phyloP scores from a whole-genome alignment of 2,329 filamentous ascomycete genomes.

The Trematosphaeria pertusa region DNA sequence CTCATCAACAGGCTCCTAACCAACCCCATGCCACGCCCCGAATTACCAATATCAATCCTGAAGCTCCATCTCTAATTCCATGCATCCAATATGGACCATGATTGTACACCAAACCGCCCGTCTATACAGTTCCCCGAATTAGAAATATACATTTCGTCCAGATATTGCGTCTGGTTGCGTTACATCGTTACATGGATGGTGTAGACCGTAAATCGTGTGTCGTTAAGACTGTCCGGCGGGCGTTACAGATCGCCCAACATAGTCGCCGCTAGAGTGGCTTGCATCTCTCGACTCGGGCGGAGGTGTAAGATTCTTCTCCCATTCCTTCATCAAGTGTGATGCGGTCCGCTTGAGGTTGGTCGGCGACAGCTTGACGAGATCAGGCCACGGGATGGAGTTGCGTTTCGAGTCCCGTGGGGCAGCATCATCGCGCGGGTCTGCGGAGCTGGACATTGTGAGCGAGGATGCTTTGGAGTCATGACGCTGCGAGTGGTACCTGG shows the following conservation, averaged over 20 bases:
- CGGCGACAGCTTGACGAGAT: slow-evolving; percentile 74
- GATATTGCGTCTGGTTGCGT: slow-evolving; percentile 36
- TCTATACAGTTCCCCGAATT: slow-evolving; percentile 15
- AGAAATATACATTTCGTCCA: slow-evolving; percentile 36
- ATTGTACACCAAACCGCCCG: slow-evolving; percentile 31
- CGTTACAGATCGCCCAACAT: slow-evolving; percentile 41
- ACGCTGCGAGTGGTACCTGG: slow-evolving; percentile 55
- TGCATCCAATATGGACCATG: slow-evolving; percentile 1
- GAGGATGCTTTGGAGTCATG: slow-evolving; percentile 49
- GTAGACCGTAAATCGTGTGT: slow-evolving; percentile 23
- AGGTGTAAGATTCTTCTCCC: slow-evolving; percentile 79
- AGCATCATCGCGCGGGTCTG: slow-evolving; percentile 29
- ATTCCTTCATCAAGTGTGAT: slow-evolving; percentile 87
- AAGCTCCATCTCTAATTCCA: slow-evolving; percentile 1
- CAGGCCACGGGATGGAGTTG: slow-evolving; percentile 67
- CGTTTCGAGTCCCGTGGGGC: slow-evolving; percentile 37
- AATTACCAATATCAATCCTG: slow-evolving; percentile 4
- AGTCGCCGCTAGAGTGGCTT: slow-evolving; percentile 43
- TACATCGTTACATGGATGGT: slow-evolving; percentile 35
- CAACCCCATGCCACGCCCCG: not conserved
- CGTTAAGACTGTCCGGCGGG: slow-evolving; percentile 29
- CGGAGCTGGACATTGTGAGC: slow-evolving; percentile 41
- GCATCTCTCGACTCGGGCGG: slow-evolving; percentile 42
- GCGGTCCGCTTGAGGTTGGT: slow-evolving; percentile 82
- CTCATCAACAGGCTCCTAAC: slow-evolving; percentile 2